Evolutionary conservation across 257 asterid species (phyloP).

Genomic region (Handroanthus guayacan): DNA sequence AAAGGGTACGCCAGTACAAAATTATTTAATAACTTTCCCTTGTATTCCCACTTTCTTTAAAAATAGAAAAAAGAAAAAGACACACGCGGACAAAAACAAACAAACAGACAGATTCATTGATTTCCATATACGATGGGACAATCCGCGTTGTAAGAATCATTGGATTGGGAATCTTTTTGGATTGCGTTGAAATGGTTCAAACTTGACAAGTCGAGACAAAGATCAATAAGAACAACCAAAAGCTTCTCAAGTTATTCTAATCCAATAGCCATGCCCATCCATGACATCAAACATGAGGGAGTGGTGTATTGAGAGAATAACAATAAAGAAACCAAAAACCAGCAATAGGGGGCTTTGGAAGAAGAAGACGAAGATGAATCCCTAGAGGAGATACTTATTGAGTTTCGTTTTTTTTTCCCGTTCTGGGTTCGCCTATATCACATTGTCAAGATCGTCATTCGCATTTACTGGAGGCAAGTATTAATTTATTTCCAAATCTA

Average conservation of each 20-base stretch:
- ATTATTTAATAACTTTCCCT: too few species aligned
- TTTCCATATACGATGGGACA: background rate
- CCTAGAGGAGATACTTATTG: conserved; percentile 36
- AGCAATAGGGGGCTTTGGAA: conserved; percentile 26
- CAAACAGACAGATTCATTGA: background rate
- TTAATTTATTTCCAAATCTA: conserved; percentile 35
- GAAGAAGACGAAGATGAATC: conserved; percentile 32
- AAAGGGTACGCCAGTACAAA: too few species aligned
- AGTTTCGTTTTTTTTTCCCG: conserved; percentile 33
- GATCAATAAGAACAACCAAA: background rate
- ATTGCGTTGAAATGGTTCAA: background rate
- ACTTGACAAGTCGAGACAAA: background rate
- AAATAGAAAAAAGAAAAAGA: too few species aligned
- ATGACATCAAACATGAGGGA: conserved; percentile 45
- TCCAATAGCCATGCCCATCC: background rate
- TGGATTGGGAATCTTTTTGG: background rate
- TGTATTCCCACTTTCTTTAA: too few species aligned
- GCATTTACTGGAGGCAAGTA: conserved; percentile 50
- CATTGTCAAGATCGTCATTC: conserved; percentile 56
- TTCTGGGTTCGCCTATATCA: conserved; percentile 35
- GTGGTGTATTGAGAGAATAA: conserved; percentile 39
- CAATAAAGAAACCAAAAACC: conserved; percentile 35
- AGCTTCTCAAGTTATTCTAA: background rate
- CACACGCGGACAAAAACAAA: too few species aligned
- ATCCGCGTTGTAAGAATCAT: background rate